These are phyloP conservation scores for Lupinus albus DNA, from an alignment of 306 rosid species.

Conservation along the genomic window DNA sequence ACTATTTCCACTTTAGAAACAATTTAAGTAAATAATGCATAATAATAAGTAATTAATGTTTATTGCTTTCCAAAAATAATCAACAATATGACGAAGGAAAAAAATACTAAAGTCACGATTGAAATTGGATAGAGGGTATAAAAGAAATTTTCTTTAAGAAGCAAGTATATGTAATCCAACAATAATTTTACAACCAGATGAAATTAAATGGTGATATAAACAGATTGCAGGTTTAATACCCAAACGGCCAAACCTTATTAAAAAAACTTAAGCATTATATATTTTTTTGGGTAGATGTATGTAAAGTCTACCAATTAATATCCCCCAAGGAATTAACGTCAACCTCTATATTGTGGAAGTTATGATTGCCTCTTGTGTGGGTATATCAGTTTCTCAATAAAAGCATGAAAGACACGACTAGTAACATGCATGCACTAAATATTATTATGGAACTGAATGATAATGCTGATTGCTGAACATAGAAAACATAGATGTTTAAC, in stretches of 20 bases:
- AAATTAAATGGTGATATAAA: not conserved
- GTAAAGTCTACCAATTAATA: not conserved
- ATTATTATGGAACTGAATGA: constrained; percentile 3
- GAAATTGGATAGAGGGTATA: not conserved
- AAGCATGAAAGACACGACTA: not conserved
- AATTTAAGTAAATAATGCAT: too few species aligned
- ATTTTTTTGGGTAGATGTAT: not conserved
- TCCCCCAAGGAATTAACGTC: not conserved
- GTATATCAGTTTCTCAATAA: constrained; percentile 1
- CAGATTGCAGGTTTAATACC: too few species aligned
- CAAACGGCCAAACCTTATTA: too few species aligned
- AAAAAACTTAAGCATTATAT: not conserved
- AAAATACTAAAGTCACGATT: too few species aligned
- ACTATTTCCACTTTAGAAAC: too few species aligned
- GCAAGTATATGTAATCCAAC: not conserved
- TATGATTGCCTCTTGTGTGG: not conserved
- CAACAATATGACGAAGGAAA: too few species aligned
- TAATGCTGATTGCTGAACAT: not conserved
- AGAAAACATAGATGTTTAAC: not conserved
- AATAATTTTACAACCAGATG: not conserved
- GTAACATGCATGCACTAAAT: not conserved
- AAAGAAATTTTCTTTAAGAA: not conserved
- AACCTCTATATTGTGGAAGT: not conserved
- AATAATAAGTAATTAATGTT: too few species aligned
- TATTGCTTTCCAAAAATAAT: too few species aligned